Base-by-base conservation (phyloP, 139 green algal species). In the Prasinococcaceae sp. region DNA sequence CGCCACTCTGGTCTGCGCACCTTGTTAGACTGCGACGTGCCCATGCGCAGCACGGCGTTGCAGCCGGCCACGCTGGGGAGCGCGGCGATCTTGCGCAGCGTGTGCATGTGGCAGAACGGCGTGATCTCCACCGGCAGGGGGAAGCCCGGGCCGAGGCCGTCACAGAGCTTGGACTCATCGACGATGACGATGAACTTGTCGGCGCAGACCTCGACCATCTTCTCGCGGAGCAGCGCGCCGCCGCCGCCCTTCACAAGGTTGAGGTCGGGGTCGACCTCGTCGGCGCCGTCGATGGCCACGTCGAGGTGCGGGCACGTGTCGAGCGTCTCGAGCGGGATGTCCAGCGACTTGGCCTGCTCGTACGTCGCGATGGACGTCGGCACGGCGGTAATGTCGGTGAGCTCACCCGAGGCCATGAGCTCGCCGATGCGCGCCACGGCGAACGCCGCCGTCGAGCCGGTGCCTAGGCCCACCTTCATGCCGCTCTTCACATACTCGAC, bases 111-210 rank as follows among this genome's bases (percentile, higher is more conserved):
- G 81, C 92, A 98, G 71, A 99, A 99, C 77, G 97, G 90, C 30
- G 93, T 81, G 53, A 99, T 90, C 70, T 99, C 92, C 19, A 99
- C 82, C 12, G 92, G 92, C 84, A 99, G 95, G 10, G 90, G 63
- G 44, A 75, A 61, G 3, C 56, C 56, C 25, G 63, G 63, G 8
- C 67, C 68, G 26, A 77, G 60, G 0, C 61, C 67, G 30, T 12
- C 28, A 47, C 26, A 95, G 81, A 61, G 65, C 80, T 99, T 99
- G 45, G 84, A 84, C 47, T 98, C 92, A 54, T 99, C 92, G 6
- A 98, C 90, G 47, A 99, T 99, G 74, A 93, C 96, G 23, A 99
- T 80, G 70, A 98, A 99, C 68, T 85, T 89, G 36, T 74, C 63
- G 6, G 81, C 84, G 3, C 81, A 80, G 66, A 83, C 78, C 79